A percentile compares a stretch with the other conserved stretches of the same genome.
phyloP scores from a whole-genome alignment of 441 rosid species.

The Gossypium laxum region DNA sequence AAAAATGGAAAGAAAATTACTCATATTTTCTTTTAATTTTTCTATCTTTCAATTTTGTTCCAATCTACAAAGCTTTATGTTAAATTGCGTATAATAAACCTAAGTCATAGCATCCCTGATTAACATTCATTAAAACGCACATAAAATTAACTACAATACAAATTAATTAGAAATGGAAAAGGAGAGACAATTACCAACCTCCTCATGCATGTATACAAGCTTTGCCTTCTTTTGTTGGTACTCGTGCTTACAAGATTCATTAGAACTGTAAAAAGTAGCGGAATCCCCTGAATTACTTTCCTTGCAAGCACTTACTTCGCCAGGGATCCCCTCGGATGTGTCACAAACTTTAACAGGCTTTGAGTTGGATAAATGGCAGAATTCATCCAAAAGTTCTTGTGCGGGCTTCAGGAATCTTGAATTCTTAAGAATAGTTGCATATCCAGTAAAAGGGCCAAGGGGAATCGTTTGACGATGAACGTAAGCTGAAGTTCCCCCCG shows the following conservation, averaged over 20 bases:
- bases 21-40: too few relatives aligned
- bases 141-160: not conserved
- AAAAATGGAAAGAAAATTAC: too few relatives aligned
- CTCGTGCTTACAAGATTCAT: slow-evolving; percentile 29
- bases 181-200: slow-evolving; percentile 32
- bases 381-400: slow-evolving; percentile 42
- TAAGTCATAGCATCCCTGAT: not conserved
- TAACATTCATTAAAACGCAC: not conserved
- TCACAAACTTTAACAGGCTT: slow-evolving; percentile 14
- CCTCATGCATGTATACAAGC: slow-evolving; percentile 47
- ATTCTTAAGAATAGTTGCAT: slow-evolving; percentile 49
- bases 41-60: too few relatives aligned
- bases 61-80: not conserved
- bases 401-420: slow-evolving; percentile 54
- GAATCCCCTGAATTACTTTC: slow-evolving; percentile 18
- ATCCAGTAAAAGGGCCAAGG: slow-evolving; percentile 67
- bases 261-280: slow-evolving; percentile 23
- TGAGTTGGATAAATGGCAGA: slow-evolving; percentile 21
- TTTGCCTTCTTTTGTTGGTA: slow-evolving; percentile 46
- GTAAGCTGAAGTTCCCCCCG: slow-evolving; percentile 21
- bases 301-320: slow-evolving; percentile 22
- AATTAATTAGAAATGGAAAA: not conserved
- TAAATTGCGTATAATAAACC: not conserved
- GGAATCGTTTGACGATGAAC: slow-evolving; percentile 32
- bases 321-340: slow-evolving; percentile 16